Base-by-base conservation (phyloP, 2,329 filamentous ascomycete species). In the Xylariaceae sp. region DNA sequence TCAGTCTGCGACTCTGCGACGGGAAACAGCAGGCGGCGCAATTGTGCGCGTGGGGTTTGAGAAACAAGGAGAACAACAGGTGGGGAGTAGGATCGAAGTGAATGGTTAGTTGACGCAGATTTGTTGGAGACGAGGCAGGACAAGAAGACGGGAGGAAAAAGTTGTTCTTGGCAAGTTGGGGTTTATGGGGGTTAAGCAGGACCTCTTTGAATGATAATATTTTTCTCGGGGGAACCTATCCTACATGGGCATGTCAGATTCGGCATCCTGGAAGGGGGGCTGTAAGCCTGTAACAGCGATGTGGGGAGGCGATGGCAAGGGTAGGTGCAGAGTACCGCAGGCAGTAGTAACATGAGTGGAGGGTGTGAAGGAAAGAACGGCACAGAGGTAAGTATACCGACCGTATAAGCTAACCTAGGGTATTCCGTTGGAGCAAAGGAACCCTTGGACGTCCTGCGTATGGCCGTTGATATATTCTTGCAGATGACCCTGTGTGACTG, bases 111-210 rank as follows among this genome's bases (percentile, higher is more conserved):
- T 14, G 28, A 34, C 40, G 32, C 37, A 46, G 19, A 23, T 31
- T 41, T 35, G 34, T 29, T 34, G 29, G 36, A 35, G 34, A 44
- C 39, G 36, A 44, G 26, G 37, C 34, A 41, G 36, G 16, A 21
- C 28, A 23, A 38, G 32, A 45, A 44, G 47, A 40, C 48, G 44
- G 41, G 49, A 48, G 38, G 39, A 55, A 53, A 56, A 53, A 50
- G 52, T 42, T 55, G 54, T 55, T 56, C 54, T 56, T 56, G 54
- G 54, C 54, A 56, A 54, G 54, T 53, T 56, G 54, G 54, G 54
- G 53, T 48, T 48, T 47, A 53, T 51, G 53, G 50, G 51, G 51
- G 41, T 42, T 31, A 48, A 41, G 47, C 48, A 44, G 51, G 44
- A 33, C 37, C 34, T 29, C 19, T 40, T 29, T 32, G 35, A 34